Conservation (phyloP, 805 yeast species). For the Ogataea neopini region DNA sequence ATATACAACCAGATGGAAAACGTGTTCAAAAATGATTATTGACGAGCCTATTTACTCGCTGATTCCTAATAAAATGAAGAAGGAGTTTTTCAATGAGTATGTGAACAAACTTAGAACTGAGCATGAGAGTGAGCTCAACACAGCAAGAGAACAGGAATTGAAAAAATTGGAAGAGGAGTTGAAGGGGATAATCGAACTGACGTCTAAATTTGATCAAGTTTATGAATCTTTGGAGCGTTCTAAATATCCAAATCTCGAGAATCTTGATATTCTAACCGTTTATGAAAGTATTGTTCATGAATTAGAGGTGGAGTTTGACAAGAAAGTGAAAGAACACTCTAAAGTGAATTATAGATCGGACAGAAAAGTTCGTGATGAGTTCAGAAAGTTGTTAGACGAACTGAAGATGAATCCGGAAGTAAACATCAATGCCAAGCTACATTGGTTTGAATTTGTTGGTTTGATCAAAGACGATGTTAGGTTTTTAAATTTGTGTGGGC, state of each 20-base stretch:
- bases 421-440: slow-evolving; percentile 47
- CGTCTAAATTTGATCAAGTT: slow-evolving; percentile 21
- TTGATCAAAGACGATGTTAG: slow-evolving; percentile 53
- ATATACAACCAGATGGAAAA: slow-evolving; percentile 64
- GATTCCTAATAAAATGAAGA: slow-evolving; percentile 57
- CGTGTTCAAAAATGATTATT: slow-evolving; percentile 50
- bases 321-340: slow-evolving; percentile 30
- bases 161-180: slow-evolving; percentile 55
- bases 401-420: slow-evolving; percentile 31
- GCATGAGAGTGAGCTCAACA: slow-evolving; percentile 29
- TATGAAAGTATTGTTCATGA: slow-evolving; percentile 41
- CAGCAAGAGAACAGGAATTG: slow-evolving; percentile 48
- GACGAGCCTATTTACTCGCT: slow-evolving; percentile 70
- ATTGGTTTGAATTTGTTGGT: slow-evolving; percentile 59
- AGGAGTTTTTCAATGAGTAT: slow-evolving; percentile 53
- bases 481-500: slow-evolving; percentile 65
- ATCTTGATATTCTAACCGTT: slow-evolving; percentile 59
- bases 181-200: slow-evolving; percentile 17
- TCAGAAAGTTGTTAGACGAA: slow-evolving; percentile 46
- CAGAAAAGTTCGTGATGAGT: slow-evolving; percentile 64
- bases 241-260: slow-evolving; percentile 39
- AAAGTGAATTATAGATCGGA: slow-evolving; percentile 54
- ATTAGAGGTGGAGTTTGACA: slow-evolving; percentile 35
- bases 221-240: slow-evolving; percentile 10
- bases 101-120: slow-evolving; percentile 40